phyloP scores from a whole-genome alignment of 495 filamentous ascomycete species.

The Hypoxylon trugodes region DNA sequence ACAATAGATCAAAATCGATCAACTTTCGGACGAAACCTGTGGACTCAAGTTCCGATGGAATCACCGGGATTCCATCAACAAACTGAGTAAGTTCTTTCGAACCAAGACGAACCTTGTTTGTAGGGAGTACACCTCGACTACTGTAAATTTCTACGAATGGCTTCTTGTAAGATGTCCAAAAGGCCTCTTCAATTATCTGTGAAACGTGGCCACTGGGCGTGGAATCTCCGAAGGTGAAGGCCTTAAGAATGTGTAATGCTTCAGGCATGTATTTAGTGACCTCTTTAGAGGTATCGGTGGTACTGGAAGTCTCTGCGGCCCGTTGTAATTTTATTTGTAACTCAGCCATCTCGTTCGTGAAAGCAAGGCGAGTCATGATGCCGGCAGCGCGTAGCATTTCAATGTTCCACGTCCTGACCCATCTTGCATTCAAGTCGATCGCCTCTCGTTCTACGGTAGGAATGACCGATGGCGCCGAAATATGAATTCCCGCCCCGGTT shows the following conservation, averaged over 20 bases:
- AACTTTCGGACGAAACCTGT: constrained; percentile 78
- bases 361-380: constrained; percentile 87
- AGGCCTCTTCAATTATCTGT: constrained; percentile 86
- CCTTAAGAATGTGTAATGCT: constrained; percentile 78
- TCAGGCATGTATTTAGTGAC: constrained; percentile 74
- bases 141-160: constrained; percentile 86
- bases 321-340: constrained; percentile 66
- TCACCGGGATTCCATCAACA: constrained; percentile 85
- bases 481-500: constrained; percentile 90
- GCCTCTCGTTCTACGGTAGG: constrained; percentile 98
- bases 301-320: constrained; percentile 54
- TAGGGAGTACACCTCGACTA: constrained; percentile 82
- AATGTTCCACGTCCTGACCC: constrained; percentile 94
- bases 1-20: constrained; percentile 79
- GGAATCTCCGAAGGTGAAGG: constrained; percentile 86
- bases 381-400: constrained; percentile 93
- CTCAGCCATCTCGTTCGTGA: constrained; percentile 81
- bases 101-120: constrained; percentile 77
- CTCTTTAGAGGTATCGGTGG: constrained; percentile 53
- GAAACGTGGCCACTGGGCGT: constrained; percentile 85
- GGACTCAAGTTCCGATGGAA: constrained; percentile 76
- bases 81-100: constrained; percentile 84
- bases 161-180: constrained; percentile 88
- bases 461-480: constrained; percentile 98
- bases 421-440: constrained; percentile 94